Base-by-base conservation (phyloP, 2,329 filamentous ascomycete species). In the Penicillium crustosum region DNA sequence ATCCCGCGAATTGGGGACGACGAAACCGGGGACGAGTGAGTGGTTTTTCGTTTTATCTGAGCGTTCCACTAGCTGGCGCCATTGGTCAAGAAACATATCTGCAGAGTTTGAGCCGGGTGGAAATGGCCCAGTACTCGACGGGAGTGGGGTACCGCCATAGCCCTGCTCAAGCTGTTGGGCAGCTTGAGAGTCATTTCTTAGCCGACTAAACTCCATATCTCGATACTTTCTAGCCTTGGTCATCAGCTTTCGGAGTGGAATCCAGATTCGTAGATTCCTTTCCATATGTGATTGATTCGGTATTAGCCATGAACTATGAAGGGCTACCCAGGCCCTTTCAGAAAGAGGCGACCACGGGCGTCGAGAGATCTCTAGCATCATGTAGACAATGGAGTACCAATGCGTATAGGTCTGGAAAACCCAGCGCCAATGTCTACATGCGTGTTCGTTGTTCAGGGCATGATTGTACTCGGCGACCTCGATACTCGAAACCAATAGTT, bases 401-500 rank as follows among this genome's bases (percentile, higher is more conserved):
- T 85, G 82, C 0, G 80, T 83, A 66, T 84, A 85, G 0, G 82
- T 83, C 63, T 84, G 81, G 68, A 83, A 85, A 6, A 84, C 72
- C 84, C 84, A 86, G 19, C 81, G 80, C 79, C 81, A 85, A 47
- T 80, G 79, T 10, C 77, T 77, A 53, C 77, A 79, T 17, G 72
- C 74, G 2, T 74, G 71, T 55, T 86, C 82, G 3, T 76, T 72
- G 51, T 82, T 83, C n/a, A 86, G 69, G 1, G 79, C 74, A 60
- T 82, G 79, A 58, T 79, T 83, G 62, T 83, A 84, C 65, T 79
- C 77, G 7, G 75, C 70, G 19, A 76, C 72, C 47, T 79, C 76
- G 27, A 78, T 75, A 15, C 74, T 70, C 0, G 75, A 60, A 52
- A 74, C 66, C 19, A 79, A 66, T 3, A 78, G 64, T 23, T 72